These are phyloP conservation scores for Pythium periplocum DNA, from an alignment of 352 stramenopile species.

Conservation along the genomic window DNA sequence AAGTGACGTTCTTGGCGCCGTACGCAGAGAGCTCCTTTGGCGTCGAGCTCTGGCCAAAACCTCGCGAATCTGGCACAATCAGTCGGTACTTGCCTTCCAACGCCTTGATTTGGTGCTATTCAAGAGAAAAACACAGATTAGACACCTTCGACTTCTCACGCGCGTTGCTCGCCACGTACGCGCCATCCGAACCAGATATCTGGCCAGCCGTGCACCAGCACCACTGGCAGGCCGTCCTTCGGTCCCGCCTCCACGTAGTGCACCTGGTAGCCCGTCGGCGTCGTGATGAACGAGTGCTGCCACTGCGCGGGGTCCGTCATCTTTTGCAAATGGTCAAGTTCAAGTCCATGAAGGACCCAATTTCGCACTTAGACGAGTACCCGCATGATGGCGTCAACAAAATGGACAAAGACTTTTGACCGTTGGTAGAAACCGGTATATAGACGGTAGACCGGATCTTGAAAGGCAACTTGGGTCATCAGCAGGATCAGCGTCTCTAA, in stretches of 20 bases:
- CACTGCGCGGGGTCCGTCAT: conserved; percentile 6
- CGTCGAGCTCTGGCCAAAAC: conserved; percentile 54
- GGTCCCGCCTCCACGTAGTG: conserved; percentile 62
- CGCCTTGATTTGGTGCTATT: conserved; percentile 51
- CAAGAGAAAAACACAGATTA: conserved; percentile 7
- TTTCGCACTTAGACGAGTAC: no score
- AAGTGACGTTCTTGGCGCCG: conserved; percentile 48
- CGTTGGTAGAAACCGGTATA: no score
- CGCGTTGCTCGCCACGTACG: conserved; percentile 9
- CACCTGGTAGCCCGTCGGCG: conserved; percentile 22
- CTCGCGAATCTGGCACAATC: conserved; percentile 58
- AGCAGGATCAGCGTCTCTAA: no score
- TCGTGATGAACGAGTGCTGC: conserved; percentile 12
- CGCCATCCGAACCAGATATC: conserved; percentile 76
- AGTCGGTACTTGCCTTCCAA: conserved; percentile 40
- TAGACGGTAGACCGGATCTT: no score
- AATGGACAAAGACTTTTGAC: no score
- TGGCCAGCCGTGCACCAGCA: conserved; percentile 71
- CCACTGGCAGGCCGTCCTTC: conserved; percentile 35
- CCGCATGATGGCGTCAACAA: no score
- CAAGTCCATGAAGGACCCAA: no score
- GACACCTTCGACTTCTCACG: conserved; percentile 6
- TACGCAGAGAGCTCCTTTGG: conserved; percentile 44
- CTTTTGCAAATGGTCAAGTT: neutral
- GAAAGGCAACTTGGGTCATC: no score